A percentile compares a stretch with the other conserved stretches of the same genome.
These are phyloP conservation scores for Glarea lozoyensis DNA, from an alignment of 495 filamentous ascomycete genomes.

Conservation along the genomic window DNA sequence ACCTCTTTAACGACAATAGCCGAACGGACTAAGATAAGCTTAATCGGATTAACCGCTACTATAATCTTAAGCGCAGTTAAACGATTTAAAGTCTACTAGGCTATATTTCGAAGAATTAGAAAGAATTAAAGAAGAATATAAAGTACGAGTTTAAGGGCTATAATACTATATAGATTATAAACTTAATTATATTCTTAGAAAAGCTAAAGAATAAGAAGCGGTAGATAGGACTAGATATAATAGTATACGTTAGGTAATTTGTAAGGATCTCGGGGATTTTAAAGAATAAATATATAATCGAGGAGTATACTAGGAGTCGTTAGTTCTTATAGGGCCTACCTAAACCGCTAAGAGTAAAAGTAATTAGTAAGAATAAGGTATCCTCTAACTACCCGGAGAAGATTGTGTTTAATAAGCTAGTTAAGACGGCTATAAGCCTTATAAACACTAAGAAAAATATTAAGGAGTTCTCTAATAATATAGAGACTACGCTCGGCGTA, in stretches of 20 bases:
- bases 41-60: background rate
- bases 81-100: background rate
- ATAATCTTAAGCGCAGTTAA: background rate
- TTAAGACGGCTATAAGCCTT: background rate
- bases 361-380: background rate
- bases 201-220: background rate
- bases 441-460: background rate
- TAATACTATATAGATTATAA: background rate
- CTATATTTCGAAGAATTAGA: background rate
- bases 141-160: background rate
- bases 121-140: background rate
- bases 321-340: background rate
- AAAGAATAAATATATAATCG: background rate
- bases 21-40: background rate
- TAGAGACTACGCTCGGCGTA: background rate
- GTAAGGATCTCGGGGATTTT: background rate
- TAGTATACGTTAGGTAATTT: background rate
- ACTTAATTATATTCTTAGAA: background rate
- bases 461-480: background rate
- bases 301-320: background rate
- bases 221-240: background rate
- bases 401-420: background rate
- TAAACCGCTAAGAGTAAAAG: background rate
- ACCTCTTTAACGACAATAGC: background rate
- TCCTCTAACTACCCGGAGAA: background rate